A percentile compares a stretch with the other conserved stretches of the same genome.
Evolutionary conservation across 192 early-diverging fungal genomes (phyloP).

Genomic region (Backusella macrospora): DNA sequence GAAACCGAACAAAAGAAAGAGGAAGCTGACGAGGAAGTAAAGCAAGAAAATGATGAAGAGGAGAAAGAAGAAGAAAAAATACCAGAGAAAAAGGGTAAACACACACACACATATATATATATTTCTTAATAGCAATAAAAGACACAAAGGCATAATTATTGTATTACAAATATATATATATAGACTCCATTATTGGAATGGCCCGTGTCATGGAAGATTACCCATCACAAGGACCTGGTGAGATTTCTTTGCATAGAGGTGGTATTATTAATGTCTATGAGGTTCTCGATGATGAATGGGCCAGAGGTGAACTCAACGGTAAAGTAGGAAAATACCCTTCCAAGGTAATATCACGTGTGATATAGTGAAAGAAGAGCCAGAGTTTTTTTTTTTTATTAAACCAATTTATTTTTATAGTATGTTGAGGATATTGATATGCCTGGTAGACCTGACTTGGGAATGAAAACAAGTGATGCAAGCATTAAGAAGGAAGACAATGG

Average conservation of each 20-base stretch:
- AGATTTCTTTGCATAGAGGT: conserved; percentile 66
- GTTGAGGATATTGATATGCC: conserved; percentile 41
- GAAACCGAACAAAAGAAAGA: background rate
- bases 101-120: background rate
- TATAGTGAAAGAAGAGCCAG: background rate
- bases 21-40: background rate
- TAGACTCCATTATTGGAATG: conserved; percentile 36
- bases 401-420: conserved; percentile 16
- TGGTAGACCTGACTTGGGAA: conserved; percentile 28
- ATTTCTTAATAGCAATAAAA: background rate
- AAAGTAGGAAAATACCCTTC: conserved; percentile 69
- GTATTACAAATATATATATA: too few species aligned
- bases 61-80: background rate
- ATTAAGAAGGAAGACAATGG: background rate
- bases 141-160: background rate
- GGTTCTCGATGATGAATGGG: conserved; percentile 64
- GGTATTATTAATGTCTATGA: conserved; percentile 73
- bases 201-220: conserved; percentile 76
- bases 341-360: conserved; percentile 43
- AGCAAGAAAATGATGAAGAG: background rate
- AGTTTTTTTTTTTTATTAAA: background rate
- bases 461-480: background rate
- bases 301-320: conserved; percentile 69
- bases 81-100: conserved; percentile 10
- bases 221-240: conserved; percentile 61